Evolutionary conservation across 2,329 filamentous ascomycete species (phyloP).

Genomic region (Hypomyces rosellus): DNA sequence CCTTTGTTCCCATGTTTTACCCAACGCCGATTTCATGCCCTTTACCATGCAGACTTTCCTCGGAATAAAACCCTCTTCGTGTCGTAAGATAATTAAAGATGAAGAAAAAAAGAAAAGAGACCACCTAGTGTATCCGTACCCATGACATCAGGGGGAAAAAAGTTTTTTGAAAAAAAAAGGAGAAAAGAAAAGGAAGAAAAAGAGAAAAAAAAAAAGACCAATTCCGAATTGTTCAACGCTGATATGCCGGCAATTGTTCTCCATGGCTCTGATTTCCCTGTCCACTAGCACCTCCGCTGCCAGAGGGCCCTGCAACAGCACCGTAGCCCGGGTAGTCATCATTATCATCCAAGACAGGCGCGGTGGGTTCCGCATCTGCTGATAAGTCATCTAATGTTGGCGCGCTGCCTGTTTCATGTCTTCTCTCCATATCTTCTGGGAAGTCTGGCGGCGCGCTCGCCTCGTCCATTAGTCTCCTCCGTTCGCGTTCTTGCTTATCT

Average conservation of each 20-base stretch:
- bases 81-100: background rate
- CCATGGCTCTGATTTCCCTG: constrained; percentile 13
- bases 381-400: constrained; percentile 15
- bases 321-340: constrained; percentile 38
- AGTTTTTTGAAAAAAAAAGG: too few species aligned
- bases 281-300: background rate
- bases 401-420: constrained; percentile 24
- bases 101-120: background rate
- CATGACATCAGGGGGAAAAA: background rate
- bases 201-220: background rate
- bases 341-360: constrained; percentile 52
- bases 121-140: background rate
- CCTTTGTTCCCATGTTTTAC: background rate
- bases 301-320: constrained; percentile 20
- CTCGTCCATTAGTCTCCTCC: constrained; percentile 55
- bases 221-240: constrained; percentile 23
- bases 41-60: background rate
- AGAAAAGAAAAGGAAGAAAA: background rate
- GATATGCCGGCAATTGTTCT: constrained; percentile 35
- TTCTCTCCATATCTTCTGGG: constrained; percentile 44
- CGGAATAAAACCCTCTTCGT: too few species aligned
- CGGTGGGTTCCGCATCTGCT: constrained; percentile 41
- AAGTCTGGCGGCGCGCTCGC: constrained; percentile 58
- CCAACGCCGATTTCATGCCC: constrained; percentile 6
- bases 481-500: constrained; percentile 75